A percentile compares a stretch with the other conserved stretches of the same genome.
Conservation (phyloP, 345 rosid genomes). For the Ceriops tagal region DNA sequence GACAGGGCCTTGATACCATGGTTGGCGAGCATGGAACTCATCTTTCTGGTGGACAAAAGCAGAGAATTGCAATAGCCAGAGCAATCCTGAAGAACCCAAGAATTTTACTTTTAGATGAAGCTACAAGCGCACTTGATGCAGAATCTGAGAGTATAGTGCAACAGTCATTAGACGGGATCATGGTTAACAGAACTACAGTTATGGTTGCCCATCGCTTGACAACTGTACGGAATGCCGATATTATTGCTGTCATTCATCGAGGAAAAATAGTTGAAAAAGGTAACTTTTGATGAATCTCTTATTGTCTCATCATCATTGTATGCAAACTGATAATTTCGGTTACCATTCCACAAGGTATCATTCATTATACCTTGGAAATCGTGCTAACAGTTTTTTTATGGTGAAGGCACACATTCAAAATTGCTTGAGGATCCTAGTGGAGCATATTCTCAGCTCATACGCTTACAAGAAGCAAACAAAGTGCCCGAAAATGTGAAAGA, state of each 20-base stretch:
- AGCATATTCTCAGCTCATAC: conserved; percentile 82
- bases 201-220: conserved; percentile 34
- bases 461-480: conserved; percentile 59
- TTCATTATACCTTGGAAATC: no score
- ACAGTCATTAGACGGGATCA: conserved; percentile 26
- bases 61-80: conserved; percentile 35
- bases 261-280: conserved; percentile 89
- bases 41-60: conserved; percentile 44
- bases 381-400: neutral
- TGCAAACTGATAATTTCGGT: neutral
- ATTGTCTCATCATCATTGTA: neutral
- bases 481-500: conserved; percentile 38
- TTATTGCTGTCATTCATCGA: conserved; percentile 71
- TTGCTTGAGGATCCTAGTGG: conserved; percentile 65
- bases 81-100: conserved; percentile 39
- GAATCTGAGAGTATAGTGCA: conserved; percentile 34
- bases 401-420: conserved; percentile 55
- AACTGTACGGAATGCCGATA: conserved; percentile 59
- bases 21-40: conserved; percentile 25
- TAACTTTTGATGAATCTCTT: neutral
- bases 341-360: no score
- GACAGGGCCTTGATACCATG: conserved; percentile 15
- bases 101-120: conserved; percentile 36
- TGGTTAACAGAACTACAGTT: conserved; percentile 28
- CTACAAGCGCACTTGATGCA: conserved; percentile 35